These are phyloP conservation scores for Vanrija sp. DNA, from an alignment of 1,284 basidiomycete genomes.

Conservation along the genomic window DNA sequence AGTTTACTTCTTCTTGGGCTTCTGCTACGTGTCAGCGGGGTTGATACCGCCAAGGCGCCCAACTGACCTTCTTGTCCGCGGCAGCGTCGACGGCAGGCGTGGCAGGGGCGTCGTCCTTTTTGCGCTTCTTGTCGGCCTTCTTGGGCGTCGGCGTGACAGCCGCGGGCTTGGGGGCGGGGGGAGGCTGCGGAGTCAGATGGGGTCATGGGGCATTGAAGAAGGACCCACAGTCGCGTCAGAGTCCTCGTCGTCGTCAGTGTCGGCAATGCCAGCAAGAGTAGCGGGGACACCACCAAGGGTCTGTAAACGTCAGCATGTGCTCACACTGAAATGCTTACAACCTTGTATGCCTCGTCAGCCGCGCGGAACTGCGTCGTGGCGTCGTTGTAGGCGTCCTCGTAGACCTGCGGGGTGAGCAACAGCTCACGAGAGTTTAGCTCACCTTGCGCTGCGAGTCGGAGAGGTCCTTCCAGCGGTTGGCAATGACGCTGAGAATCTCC, in stretches of 20 bases:
- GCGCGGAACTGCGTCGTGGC: slow-evolving; percentile 24
- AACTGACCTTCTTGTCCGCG: slow-evolving; percentile 24
- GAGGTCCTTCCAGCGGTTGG: slow-evolving; percentile 70
- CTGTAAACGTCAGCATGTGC: not conserved
- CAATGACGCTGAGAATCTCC: slow-evolving; percentile 69
- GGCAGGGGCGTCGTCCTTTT: slow-evolving; percentile 22
- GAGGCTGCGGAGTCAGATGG: slow-evolving; percentile 9
- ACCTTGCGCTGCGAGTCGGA: slow-evolving; percentile 68
- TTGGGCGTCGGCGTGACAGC: slow-evolving; percentile 15
- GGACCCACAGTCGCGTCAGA: not conserved
- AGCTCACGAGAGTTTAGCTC: not conserved
- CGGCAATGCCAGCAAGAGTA: not conserved
- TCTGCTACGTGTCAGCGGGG: not conserved
- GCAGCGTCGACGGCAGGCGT: slow-evolving; percentile 7
- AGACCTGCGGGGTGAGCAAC: slow-evolving; percentile 22
- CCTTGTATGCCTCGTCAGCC: slow-evolving; percentile 30
- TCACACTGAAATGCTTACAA: not conserved
- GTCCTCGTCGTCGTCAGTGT: slow-evolving; percentile 6
- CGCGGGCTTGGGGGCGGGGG: slow-evolving; percentile 16
- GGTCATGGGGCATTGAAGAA: not conserved
- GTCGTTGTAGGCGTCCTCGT: slow-evolving; percentile 28
- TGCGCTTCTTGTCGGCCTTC: slow-evolving; percentile 34
- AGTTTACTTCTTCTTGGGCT: not conserved
- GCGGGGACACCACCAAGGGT: too few species aligned
- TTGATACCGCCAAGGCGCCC: not conserved